Evolutionary conservation across 441 rosid genomes (phyloP).

Genomic region (Geranium incanum): DNA sequence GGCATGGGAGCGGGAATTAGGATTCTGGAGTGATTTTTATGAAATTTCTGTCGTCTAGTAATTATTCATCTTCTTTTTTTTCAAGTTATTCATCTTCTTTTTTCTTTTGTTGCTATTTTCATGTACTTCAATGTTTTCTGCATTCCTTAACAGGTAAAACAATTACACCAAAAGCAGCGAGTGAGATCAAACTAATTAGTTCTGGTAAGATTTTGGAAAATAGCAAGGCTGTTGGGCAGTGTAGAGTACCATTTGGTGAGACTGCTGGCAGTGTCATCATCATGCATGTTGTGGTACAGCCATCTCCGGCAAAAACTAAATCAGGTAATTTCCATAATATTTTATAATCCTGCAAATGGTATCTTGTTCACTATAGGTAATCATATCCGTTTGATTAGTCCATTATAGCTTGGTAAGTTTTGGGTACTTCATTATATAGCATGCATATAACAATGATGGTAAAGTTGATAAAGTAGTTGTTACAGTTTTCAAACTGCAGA

Average conservation of each 20-base stretch:
- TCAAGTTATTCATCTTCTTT: not conserved
- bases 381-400: not conserved
- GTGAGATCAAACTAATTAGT: conserved; percentile 75
- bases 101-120: not conserved
- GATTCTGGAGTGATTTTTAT: not conserved
- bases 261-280: conserved; percentile 43
- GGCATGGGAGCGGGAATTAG: not conserved
- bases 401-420: not conserved
- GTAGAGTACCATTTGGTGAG: conserved; percentile 67
- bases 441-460: not conserved
- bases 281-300: conserved; percentile 89
- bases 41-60: not conserved
- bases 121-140: not conserved
- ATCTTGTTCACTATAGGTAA: not conserved
- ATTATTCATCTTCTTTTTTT: conserved; percentile 1
- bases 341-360: not conserved
- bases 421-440: not conserved
- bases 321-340: conserved; percentile 37
- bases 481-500: not conserved
- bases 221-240: conserved; percentile 73
- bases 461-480: not conserved
- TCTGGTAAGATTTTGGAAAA: conserved; percentile 86
- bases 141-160: conserved; percentile 48
- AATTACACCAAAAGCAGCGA: conserved; percentile 60
- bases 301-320: conserved; percentile 56